Percentiles rank a stretch among this genome's conserved stretches.
Evolutionary conservation across 2,329 filamentous ascomycete genomes (phyloP).

Genomic region (Trichoderma pleuroti): DNA sequence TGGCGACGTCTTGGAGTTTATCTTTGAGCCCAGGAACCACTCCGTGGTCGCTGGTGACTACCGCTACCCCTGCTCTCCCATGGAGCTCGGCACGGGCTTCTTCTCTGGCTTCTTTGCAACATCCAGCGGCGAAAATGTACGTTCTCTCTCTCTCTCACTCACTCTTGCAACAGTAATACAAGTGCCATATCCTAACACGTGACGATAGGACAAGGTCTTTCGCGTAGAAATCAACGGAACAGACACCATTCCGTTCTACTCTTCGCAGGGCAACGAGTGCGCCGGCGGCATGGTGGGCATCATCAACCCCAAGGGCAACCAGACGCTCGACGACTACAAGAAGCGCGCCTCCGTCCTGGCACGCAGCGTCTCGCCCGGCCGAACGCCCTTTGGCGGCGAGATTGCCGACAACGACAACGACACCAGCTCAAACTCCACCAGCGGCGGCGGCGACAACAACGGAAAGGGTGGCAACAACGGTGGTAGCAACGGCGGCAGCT

Average conservation of each 20-base stretch:
- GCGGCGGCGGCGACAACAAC: neutral
- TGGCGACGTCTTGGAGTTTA: constrained; percentile 38
- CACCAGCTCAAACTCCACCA: neutral
- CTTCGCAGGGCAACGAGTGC: constrained; percentile 38
- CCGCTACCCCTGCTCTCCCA: constrained; percentile 34
- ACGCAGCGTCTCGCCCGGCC: constrained; percentile 28
- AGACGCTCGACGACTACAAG: constrained; percentile 33
- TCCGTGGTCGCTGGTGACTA: constrained; percentile 38
- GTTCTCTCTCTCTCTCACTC: constrained; percentile 18
- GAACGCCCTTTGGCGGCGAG: constrained; percentile 30
- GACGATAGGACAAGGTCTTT: constrained; percentile 33
- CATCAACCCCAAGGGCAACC: constrained; percentile 32
- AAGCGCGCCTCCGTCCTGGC: constrained; percentile 29
- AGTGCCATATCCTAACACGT: neutral
- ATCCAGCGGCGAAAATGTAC: constrained; percentile 30
- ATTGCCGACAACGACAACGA: constrained; percentile 24
- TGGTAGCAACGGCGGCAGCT: neutral
- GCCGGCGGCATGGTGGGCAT: constrained; percentile 40
- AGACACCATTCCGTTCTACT: constrained; percentile 38
- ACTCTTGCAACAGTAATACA: no score
- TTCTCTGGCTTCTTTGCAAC: constrained; percentile 37
- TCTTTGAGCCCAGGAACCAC: constrained; percentile 37
- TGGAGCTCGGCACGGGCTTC: constrained; percentile 34
- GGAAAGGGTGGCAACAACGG: neutral
- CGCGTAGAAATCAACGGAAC: constrained; percentile 33